Evolutionary conservation across 208 protist species (phyloP).

Genomic region (Herpetomonas samuelpessoai): DNA sequence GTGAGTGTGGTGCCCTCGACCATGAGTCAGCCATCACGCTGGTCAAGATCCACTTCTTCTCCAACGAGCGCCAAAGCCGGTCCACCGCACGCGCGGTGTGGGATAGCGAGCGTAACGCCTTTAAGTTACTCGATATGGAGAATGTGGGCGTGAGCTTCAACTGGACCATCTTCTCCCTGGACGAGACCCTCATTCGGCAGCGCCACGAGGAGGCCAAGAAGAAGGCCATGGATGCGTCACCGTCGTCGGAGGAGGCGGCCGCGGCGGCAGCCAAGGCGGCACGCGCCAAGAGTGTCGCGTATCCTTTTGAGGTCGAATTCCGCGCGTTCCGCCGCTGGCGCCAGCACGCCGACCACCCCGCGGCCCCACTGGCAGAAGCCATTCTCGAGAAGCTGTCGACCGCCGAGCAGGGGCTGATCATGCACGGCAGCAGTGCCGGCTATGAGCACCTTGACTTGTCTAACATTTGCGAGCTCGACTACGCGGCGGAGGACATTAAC

Average conservation of each 20-base stretch:
- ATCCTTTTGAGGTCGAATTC: slow-evolving; percentile 85
- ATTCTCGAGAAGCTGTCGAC: slow-evolving; percentile 83
- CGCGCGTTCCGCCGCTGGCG: slow-evolving; percentile 78
- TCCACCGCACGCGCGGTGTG: slow-evolving; percentile 78
- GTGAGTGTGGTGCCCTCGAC: slow-evolving; percentile 65
- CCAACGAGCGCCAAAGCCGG: slow-evolving; percentile 74
- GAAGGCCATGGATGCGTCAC: neutral
- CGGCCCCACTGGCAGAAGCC: slow-evolving; percentile 57
- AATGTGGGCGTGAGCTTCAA: slow-evolving; percentile 76
- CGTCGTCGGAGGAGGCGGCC: slow-evolving; percentile 6
- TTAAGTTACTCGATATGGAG: slow-evolving; percentile 80
- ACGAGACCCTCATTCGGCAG: slow-evolving; percentile 50
- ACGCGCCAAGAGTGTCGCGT: slow-evolving; percentile 81
- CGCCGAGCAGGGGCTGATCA: slow-evolving; percentile 76
- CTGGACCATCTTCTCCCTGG: slow-evolving; percentile 85
- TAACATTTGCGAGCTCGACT: slow-evolving; percentile 76
- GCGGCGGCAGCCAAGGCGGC: slow-evolving; percentile 8
- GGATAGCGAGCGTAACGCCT: slow-evolving; percentile 68
- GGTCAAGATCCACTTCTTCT: slow-evolving; percentile 84
- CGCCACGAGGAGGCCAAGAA: neutral
- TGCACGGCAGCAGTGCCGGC: slow-evolving; percentile 68
- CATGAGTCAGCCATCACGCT: slow-evolving; percentile 63
- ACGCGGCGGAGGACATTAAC: slow-evolving; percentile 77
- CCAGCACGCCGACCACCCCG: slow-evolving; percentile 72
- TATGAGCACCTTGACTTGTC: slow-evolving; percentile 85